Percentiles rank a stretch among this genome's conserved stretches.
Evolutionary conservation across 352 stramenopile genomes (phyloP).

Genomic region (Phytopythium ostracodes): DNA sequence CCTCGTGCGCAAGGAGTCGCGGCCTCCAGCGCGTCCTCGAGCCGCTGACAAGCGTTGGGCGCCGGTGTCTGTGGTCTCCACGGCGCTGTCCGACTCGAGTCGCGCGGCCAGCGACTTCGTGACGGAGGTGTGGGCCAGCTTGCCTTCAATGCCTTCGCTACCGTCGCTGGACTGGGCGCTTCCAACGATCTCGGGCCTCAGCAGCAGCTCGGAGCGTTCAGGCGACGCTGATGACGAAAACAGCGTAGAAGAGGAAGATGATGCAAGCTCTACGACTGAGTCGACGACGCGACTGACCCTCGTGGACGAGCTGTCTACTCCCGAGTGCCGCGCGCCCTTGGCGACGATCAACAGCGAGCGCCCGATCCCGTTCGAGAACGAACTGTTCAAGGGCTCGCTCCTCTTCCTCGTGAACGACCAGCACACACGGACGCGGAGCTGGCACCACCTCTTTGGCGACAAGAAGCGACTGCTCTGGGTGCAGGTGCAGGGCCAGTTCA

Average conservation of each 20-base stretch:
- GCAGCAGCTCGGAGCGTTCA: not conserved
- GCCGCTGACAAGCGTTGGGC: not conserved
- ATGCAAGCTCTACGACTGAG: not conserved
- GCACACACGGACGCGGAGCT: constrained; percentile 8
- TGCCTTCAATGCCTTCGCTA: constrained; percentile 1
- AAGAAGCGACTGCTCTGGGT: constrained; percentile 43
- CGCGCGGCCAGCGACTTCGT: not conserved
- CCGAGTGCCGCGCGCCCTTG: not conserved
- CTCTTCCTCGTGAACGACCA: constrained; percentile 34
- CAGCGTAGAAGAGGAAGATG: not conserved
- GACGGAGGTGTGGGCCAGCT: not conserved
- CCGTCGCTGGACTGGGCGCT: constrained; percentile 1
- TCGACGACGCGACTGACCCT: constrained; percentile 21
- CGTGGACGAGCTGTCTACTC: constrained; percentile 15
- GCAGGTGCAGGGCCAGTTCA: constrained; percentile 65
- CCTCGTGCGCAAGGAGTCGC: constrained; percentile 7
- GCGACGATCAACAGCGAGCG: constrained; percentile 24
- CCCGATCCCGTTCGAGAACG: constrained; percentile 44
- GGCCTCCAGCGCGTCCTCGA: not conserved
- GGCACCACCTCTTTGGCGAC: constrained; percentile 30
- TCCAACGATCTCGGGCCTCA: not conserved
- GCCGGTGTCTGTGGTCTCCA: not conserved
- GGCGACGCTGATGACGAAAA: not conserved
- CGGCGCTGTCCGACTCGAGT: not conserved
- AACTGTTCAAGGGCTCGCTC: constrained; percentile 32